These are phyloP conservation scores for Quercus bicolor DNA, from an alignment of 306 rosid genomes.

Conservation along the genomic window DNA sequence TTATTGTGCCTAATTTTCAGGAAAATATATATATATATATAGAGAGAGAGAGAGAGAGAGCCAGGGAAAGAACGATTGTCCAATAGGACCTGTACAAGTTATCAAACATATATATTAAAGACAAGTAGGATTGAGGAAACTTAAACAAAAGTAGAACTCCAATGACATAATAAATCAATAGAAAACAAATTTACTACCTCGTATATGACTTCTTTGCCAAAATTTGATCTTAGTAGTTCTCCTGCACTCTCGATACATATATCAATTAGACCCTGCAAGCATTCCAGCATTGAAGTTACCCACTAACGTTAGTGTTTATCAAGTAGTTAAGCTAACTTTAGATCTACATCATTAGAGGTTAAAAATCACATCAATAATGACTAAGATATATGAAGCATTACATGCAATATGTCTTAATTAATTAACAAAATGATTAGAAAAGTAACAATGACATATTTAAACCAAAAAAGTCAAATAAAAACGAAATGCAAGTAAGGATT, in stretches of 20 bases:
- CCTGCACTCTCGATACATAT: slow-evolving; percentile 58
- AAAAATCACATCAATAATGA: not conserved
- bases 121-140: not conserved
- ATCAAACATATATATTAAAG: slow-evolving; percentile 9
- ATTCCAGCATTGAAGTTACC: slow-evolving; percentile 8
- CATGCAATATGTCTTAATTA: not conserved
- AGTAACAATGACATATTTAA: not conserved
- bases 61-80: not conserved
- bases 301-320: not conserved
- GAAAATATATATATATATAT: not conserved
- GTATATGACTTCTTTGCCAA: slow-evolving; percentile 80
- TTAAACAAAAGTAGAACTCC: not conserved
- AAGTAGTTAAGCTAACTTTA: not conserved
- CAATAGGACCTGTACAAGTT: not conserved
- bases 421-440: not conserved
- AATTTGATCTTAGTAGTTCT: slow-evolving; percentile 72
- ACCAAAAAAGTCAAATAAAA: not conserved
- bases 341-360: not conserved
- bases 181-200: slow-evolving; percentile 54
- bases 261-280: slow-evolving; percentile 74
- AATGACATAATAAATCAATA: not conserved
- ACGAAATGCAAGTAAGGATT: not conserved
- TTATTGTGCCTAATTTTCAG: not conserved
- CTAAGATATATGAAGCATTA: not conserved
- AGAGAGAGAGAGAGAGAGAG: no score